Base-by-base conservation (phyloP, 2,329 filamentous ascomycete genomes). In the Arthrobotrys megalospora region DNA sequence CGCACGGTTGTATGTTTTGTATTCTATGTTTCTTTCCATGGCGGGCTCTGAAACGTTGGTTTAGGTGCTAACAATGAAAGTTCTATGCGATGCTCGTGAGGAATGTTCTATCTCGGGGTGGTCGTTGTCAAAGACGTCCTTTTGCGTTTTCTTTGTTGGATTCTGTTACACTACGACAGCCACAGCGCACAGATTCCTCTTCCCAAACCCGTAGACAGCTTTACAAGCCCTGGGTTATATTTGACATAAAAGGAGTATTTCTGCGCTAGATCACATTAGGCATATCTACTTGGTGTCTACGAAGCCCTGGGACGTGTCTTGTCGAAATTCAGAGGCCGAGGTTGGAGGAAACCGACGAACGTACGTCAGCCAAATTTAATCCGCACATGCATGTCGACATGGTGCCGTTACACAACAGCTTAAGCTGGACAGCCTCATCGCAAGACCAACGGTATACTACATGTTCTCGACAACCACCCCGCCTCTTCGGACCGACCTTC, bases 141-240 rank as follows among this genome's bases (percentile, higher is more conserved):
- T 24, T 63, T 71, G 55, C 7, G 62, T 71, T 60, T 52, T 71
- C 67, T 71, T 71, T 71, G 67, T 71, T 71, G 41, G 60, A 64
- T 64, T 64, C 36, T 63, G 36, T 5, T 34, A 47, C 14, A 2
- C 52, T 3, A 8, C n/a, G 52, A 58, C 16, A 11, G 11, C 21
- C 2, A 14, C 0, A 24, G 50, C 19, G 10, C 2, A 14, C 0
- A 24, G 50, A 36, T 11, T 34, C 24, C 36, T 55, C 50, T 14
- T 19, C 47, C 24, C 24, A 28, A 52, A 32, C 11, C 11, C 24
- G 14, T 28, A 34, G 14, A 2, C 6, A 38, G 36, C 36, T 14
- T 28, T 28, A 2, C 24, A 28, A 28, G 24, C 24, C 24, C 24
- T 28, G 24, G 2, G 5, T 28, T 28, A 28, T 28, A 2, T 28